Base-by-base conservation (phyloP, 331 rosid species). In the Acacia pycnantha region DNA sequence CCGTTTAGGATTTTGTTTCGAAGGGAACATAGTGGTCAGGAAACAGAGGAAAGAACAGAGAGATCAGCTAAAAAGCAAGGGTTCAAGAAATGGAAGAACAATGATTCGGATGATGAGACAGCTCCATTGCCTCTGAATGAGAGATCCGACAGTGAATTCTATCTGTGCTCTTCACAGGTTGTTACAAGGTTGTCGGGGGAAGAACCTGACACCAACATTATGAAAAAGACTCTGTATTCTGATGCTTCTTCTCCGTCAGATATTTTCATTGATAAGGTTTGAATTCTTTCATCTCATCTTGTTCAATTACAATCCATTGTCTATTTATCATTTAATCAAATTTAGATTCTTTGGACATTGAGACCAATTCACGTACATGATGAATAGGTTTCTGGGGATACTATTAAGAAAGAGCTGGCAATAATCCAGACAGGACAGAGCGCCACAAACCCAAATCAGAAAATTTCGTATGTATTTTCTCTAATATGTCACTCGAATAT, bases 211-310 rank as follows among this genome's bases (percentile, higher is more conserved):
- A 89, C 93, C 21, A 91, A 87, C 84, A 78, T 86, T 10, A 86
- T 93, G 26, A 93, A 94, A 77, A 89, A 82, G 74, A 92, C 90
- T 89, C 86, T 93, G 83, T 92, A 88, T 78, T 86, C 90, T 53
- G 89, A 89, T 82, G 97, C 93, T n/a, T 85, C 93, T n/a, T 85
- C 97, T 66, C 90, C 97, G 15, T 91, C 97, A 64, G 97, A 93
- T 88, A 89, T 91, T 81, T 93, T 87, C 93, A 86, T 90, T 29
- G 96, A 95, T 11, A 95, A 95, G 98, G 98, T 95, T 79, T 11
- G 79, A 47, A 69, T 66, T 75, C 58, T n/a, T 24, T 50, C 14
- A 48, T 70, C 35, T 72, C 15, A 40, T 37, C 65, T 58, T 22
- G 65, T 58, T 58, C 65, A 58, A 31, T 64, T 29, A 3, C 5